These are phyloP conservation scores for Candolleomyces aberdarensis DNA, from an alignment of 768 basidiomycete species.

Conservation along the genomic window DNA sequence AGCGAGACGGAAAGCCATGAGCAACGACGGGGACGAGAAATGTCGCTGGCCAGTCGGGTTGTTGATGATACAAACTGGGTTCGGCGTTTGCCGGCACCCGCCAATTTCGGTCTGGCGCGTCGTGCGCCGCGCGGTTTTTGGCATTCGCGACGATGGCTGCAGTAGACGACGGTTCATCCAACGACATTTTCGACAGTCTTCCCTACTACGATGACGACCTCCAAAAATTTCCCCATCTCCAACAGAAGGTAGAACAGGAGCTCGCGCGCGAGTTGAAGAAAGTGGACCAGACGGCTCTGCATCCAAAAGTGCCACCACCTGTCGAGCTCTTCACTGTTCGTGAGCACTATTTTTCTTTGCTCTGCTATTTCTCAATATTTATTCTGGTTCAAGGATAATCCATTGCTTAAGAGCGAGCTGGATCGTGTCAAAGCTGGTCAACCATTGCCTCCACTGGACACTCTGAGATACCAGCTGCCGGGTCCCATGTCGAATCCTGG, in stretches of 20 bases:
- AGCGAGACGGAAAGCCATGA: constrained; percentile 38
- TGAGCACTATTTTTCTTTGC: constrained; percentile 27
- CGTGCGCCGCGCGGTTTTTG: not conserved
- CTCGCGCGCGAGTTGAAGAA: constrained; percentile 58
- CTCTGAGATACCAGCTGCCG: constrained; percentile 70
- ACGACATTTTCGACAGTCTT: constrained; percentile 73
- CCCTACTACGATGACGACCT: constrained; percentile 96
- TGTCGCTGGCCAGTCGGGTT: constrained; percentile 1
- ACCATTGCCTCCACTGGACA: constrained; percentile 66
- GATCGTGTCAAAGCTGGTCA: constrained; percentile 69
- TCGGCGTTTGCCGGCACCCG: constrained; percentile 35
- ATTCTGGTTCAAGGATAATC: constrained; percentile 48
- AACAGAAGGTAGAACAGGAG: constrained; percentile 74
- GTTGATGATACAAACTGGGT: constrained; percentile 11
- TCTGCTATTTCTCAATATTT: constrained; percentile 5
- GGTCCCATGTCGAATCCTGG: constrained; percentile 58
- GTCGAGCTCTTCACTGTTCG: constrained; percentile 68
- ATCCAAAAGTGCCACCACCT: constrained; percentile 69
- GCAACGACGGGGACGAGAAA: constrained; percentile 15
- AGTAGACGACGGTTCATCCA: constrained; percentile 8
- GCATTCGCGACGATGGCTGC: constrained; percentile 16
- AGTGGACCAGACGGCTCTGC: constrained; percentile 50
- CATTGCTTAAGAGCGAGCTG: constrained; percentile 69
- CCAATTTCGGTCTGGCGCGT: not conserved
- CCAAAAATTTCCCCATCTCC: constrained; percentile 66